Conservation (phyloP, 2,329 filamentous ascomycete species). For the Sporothrix humicola region DNA sequence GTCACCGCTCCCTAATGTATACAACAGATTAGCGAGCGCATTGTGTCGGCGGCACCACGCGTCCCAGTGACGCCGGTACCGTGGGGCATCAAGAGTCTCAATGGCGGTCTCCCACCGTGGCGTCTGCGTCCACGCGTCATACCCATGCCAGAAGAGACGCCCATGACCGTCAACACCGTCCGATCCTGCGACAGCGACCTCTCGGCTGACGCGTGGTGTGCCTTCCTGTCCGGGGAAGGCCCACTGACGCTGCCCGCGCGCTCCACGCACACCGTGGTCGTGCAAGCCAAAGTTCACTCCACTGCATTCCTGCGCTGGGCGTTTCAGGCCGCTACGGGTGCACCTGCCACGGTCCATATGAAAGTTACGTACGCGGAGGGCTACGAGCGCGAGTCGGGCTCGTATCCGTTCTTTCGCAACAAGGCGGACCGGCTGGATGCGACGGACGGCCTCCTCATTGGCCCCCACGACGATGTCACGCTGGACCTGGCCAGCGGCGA, state of each 20-base stretch:
- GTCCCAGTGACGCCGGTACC: constrained; percentile 36
- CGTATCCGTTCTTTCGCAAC: constrained; percentile 48
- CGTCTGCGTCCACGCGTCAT: constrained; percentile 46
- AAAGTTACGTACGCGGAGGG: constrained; percentile 44
- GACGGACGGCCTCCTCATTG: constrained; percentile 40
- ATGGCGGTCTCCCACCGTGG: constrained; percentile 51
- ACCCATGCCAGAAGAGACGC: constrained; percentile 44
- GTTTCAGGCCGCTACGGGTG: constrained; percentile 30
- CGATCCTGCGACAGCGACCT: constrained; percentile 39
- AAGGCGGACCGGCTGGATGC: constrained; percentile 48
- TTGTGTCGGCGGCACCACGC: constrained; percentile 7
- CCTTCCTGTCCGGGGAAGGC: constrained; percentile 31
- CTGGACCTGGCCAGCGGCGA: constrained; percentile 39
- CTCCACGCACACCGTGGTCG: constrained; percentile 39
- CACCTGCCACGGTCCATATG: constrained; percentile 36
- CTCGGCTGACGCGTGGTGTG: constrained; percentile 34
- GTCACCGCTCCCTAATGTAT: neutral
- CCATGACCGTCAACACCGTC: constrained; percentile 38
- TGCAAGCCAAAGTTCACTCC: constrained; percentile 41
- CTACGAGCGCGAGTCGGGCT: constrained; percentile 45
- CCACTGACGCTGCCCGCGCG: constrained; percentile 34
- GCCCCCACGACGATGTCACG: constrained; percentile 46
- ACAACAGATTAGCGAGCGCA: constrained; percentile 41
- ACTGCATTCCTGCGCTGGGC: constrained; percentile 41
- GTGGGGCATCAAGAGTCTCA: constrained; percentile 45